A percentile compares a stretch with the other conserved stretches of the same genome.
Evolutionary conservation across 1,139 yeast genomes (phyloP).

Genomic region (Sugiyamaella sp.): DNA sequence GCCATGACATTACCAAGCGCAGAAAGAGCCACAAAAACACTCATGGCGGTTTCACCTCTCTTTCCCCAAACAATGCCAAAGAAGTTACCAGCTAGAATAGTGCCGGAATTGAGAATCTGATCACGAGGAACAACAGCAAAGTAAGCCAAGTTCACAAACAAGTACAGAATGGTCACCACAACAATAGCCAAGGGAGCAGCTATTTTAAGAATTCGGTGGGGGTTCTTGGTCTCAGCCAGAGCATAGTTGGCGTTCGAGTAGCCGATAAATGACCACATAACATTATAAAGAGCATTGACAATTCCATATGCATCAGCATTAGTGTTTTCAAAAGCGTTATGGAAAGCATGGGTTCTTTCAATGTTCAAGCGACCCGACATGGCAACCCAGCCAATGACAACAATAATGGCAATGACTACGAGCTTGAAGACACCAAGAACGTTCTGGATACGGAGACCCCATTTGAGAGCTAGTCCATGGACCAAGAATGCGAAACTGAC

Average conservation of each 20-base stretch:
- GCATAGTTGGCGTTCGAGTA: slow-evolving; percentile 74
- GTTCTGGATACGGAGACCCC: slow-evolving; percentile 71
- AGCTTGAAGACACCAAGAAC: slow-evolving; percentile 72
- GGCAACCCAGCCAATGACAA: slow-evolving; percentile 82
- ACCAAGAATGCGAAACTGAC: slow-evolving; percentile 70
- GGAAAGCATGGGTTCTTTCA: slow-evolving; percentile 58
- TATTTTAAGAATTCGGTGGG: slow-evolving; percentile 64
- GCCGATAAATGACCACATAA: slow-evolving; percentile 70
- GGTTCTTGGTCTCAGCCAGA: slow-evolving; percentile 73
- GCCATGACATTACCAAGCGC: slow-evolving; percentile 79
- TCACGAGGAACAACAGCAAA: slow-evolving; percentile 75
- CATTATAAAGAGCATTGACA: slow-evolving; percentile 76
- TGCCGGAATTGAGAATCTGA: slow-evolving; percentile 62
- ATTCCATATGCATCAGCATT: slow-evolving; percentile 72
- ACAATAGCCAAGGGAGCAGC: slow-evolving; percentile 75
- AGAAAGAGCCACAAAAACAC: slow-evolving; percentile 73
- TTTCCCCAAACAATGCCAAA: slow-evolving; percentile 75
- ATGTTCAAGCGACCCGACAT: slow-evolving; percentile 63
- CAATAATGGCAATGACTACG: slow-evolving; percentile 64
- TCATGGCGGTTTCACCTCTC: slow-evolving; percentile 63
- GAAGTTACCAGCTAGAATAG: slow-evolving; percentile 72
- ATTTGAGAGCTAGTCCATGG: slow-evolving; percentile 62
- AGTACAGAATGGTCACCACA: slow-evolving; percentile 61
- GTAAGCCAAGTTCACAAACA: slow-evolving; percentile 71
- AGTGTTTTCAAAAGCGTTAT: slow-evolving; percentile 56